Evolutionary conservation across 1,284 basidiomycete genomes (phyloP), one percentile per base, ranked within the genome.

Genomic region (Farysia itapuensis): DNA sequence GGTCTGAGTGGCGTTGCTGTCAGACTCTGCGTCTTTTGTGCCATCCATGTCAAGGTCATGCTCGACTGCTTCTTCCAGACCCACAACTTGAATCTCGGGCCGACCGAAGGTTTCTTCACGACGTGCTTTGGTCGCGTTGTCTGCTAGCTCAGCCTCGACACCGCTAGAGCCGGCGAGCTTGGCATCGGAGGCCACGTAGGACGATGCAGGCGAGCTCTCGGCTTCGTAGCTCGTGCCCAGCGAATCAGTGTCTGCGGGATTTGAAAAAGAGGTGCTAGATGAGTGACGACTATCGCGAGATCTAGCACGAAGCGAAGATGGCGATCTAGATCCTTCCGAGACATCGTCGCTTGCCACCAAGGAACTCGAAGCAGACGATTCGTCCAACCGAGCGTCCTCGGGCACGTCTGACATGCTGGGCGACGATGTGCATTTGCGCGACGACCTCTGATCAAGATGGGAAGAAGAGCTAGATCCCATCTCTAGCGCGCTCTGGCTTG

Each of bases 31-130:
- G 4, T 33, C 31, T 20, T 16, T 20, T 20, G 9, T 18, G 2
- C 45, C 56, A 11, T 53, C 54, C n/a, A 64, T 39, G 15, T 58
- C 54, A 16, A 64, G 37, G 14, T 52, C 54, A 21, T 47, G 35
- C 6, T 63, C 33, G 15, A 68, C 35, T 0, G 58, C 63, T 8
- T 57, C 42, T 21, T 24, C 39, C 16, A 68, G 59, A 22, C 63
- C 50, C 5, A 53, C 44, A 13, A 68, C 53, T 36, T 63, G 43
- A 16, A 68, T 54, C 36, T 52, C 48, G 23, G 66, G 66, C 18
- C 66, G 39, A 41, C 66, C 66, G 19, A 68, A 47, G 24, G 50
- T 19, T n/a, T 63, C 64, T 33, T 66, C 61, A 22, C 45, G 56
- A 2, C 52, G 43, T 11, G 47, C 51, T 28, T 35, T 51, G 4